Base-by-base conservation (phyloP, 2,329 filamentous ascomycete genomes). In the Paraphoma chrysanthemicola region DNA sequence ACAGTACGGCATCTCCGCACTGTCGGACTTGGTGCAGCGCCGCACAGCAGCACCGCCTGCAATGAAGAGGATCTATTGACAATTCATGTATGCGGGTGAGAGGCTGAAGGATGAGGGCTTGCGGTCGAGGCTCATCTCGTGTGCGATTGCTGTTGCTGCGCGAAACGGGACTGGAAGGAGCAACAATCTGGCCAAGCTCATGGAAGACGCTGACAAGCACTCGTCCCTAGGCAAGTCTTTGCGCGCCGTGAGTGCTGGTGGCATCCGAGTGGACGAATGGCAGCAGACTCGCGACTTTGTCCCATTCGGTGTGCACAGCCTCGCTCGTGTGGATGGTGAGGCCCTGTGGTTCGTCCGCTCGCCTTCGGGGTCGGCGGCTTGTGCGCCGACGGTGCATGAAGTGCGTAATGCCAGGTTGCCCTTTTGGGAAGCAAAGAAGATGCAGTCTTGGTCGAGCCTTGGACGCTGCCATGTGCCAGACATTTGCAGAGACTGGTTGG, bases 371-470 rank as follows among this genome's bases (percentile, higher is more conserved):
- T 60, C 54, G 62, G 60, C 53, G 46, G 11, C 31, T 48, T 28
- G 33, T 12, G 31, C 45, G 48, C 49, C 54, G 53, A 53, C 43
- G 52, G 17, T 60, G 60, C 56, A 57, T 56, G 33, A 44, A 59
- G 57, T 59, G 54, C 61, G 56, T 62, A 66, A 65, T 63, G 62
- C 56, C 49, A 45, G 17, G 29, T 50, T 18, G 38, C 33, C 33
- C 14, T 16, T 23, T 14, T 17, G 43, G 28, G 28, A 18, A 17
- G 39, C 48, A 41, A 36, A 33, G 48, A 50, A 50, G 23, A 38
- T 6, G 38, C 48, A 41, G 38, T 12, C 48, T 11, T 38, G 23
- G 45, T 39, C 6, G 33, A 36, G 33, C 33, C 33, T 14, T 17
- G 39, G 16, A 16, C 14, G 12, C 39, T 42, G 39, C 39, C n/a